A percentile compares a stretch with the other conserved stretches of the same genome.
Evolutionary conservation across 306 rosid species (phyloP).

Genomic region (Canavalia ensiformis): DNA sequence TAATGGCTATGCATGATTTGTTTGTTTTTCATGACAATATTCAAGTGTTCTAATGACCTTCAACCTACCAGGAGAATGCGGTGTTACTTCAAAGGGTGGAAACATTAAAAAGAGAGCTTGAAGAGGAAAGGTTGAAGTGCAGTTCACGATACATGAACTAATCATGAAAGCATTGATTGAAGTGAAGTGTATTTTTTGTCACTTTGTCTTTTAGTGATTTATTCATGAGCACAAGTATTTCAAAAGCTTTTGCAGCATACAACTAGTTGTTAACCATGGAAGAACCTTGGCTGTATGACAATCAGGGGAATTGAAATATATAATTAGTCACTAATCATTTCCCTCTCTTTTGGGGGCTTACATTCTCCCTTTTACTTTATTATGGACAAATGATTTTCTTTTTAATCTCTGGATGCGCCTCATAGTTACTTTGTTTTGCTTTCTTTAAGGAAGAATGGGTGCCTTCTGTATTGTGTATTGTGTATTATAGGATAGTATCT

Average conservation of each 20-base stretch:
- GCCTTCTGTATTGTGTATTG: background rate
- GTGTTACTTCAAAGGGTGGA: constrained; percentile 60
- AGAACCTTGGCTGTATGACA: constrained; percentile 20
- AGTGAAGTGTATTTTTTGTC: background rate
- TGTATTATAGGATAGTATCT: background rate
- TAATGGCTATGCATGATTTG: constrained; percentile 7
- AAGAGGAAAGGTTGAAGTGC: constrained; percentile 65
- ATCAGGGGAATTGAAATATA: too few relatives aligned
- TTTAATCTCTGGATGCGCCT: constrained; percentile 21
- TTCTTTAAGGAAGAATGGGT: constrained; percentile 10
- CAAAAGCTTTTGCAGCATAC: constrained; percentile 32
- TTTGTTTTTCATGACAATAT: constrained; percentile 2
- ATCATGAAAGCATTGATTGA: constrained; percentile 33
- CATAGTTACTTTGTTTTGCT: background rate
- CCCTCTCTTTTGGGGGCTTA: background rate
- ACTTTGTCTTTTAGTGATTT: constrained; percentile 25
- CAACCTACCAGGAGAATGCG: constrained; percentile 62
- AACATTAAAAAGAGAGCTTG: constrained; percentile 66
- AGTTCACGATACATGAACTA: constrained; percentile 45
- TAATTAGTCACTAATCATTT: background rate
- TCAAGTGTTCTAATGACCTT: constrained; percentile 43
- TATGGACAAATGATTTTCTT: background rate
- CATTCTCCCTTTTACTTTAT: constrained; percentile 18
- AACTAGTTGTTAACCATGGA: constrained; percentile 28
- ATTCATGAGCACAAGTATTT: constrained; percentile 19